Conservation (phyloP, 2,329 filamentous ascomycete genomes). For the Calcarisporium arbuscula region DNA sequence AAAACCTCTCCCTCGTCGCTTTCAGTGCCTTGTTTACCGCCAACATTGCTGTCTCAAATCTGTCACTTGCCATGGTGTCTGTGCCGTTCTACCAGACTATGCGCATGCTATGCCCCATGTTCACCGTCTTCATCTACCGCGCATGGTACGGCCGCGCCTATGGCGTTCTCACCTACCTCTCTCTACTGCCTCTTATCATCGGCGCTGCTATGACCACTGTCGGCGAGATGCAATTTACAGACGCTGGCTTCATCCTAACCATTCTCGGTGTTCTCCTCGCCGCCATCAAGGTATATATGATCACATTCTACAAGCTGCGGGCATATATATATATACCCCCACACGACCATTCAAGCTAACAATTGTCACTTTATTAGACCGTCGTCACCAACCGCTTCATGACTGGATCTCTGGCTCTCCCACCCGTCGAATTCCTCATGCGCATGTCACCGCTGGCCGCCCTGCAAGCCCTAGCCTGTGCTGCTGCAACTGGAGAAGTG, state of each 20-base stretch:
- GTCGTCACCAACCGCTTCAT: slow-evolving; percentile 59
- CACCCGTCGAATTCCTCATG: slow-evolving; percentile 54
- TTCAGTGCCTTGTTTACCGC: slow-evolving; percentile 57
- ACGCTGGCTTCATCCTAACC: slow-evolving; percentile 48
- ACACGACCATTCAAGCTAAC: too few relatives aligned
- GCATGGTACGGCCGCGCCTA: slow-evolving; percentile 49
- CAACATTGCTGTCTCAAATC: slow-evolving; percentile 59
- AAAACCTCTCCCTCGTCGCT: slow-evolving; percentile 48
- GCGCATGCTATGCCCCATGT: slow-evolving; percentile 54
- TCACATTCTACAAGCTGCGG: not conserved
- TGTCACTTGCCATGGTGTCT: slow-evolving; percentile 55
- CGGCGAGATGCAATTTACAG: slow-evolving; percentile 58
- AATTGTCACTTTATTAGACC: slow-evolving; percentile 34
- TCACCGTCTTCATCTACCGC: slow-evolving; percentile 56
- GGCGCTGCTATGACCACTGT: slow-evolving; percentile 54
- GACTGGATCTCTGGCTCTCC: slow-evolving; percentile 52
- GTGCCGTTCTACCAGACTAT: slow-evolving; percentile 63
- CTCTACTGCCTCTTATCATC: slow-evolving; percentile 53
- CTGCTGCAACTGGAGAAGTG: slow-evolving; percentile 47
- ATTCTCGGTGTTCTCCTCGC: slow-evolving; percentile 48
- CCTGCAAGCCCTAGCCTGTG: slow-evolving; percentile 46
- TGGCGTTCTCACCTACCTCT: slow-evolving; percentile 49
- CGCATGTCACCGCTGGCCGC: slow-evolving; percentile 57
- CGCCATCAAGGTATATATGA: slow-evolving; percentile 45
- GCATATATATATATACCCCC: too few relatives aligned